Percentiles rank a stretch among this genome's conserved stretches.
Evolutionary conservation across 331 rosid species (phyloP).

Genomic region (Acacia pycnantha): DNA sequence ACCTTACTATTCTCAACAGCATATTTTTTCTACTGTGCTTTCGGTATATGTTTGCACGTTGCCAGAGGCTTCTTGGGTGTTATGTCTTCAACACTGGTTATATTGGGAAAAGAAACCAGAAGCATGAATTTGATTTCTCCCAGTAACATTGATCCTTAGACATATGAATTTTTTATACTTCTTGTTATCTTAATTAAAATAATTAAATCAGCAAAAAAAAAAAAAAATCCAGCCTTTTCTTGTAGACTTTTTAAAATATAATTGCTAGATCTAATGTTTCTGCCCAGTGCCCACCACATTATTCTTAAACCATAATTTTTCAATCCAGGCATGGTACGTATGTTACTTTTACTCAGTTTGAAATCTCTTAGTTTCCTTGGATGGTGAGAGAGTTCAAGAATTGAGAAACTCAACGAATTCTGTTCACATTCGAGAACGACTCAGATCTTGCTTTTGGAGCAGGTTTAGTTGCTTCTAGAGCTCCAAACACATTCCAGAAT

Average conservation of each 20-base stretch:
- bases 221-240: neutral
- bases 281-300: neutral
- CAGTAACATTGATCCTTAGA: too few relatives aligned
- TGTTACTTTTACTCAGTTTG: too few relatives aligned
- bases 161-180: neutral
- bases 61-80: neutral
- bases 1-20: neutral
- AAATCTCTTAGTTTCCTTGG: too few relatives aligned
- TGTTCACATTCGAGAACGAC: constrained; percentile 54
- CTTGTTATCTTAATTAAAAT: neutral
- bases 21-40: neutral
- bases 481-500: constrained; percentile 86
- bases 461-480: constrained; percentile 54
- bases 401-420: too few relatives aligned
- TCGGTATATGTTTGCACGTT: neutral
- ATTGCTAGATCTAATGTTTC: neutral
- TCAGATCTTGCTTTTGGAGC: constrained; percentile 58
- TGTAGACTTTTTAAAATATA: neutral
- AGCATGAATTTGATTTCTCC: constrained; percentile 1
- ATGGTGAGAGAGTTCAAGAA: too few relatives aligned
- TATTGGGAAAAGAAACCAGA: too few relatives aligned
- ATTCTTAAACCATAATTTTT: neutral
- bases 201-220: neutral
- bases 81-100: too few relatives aligned
- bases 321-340: neutral